These are phyloP conservation scores for Candida buenavistaensis DNA, from an alignment of 1,139 yeast species.

Conservation along the genomic window DNA sequence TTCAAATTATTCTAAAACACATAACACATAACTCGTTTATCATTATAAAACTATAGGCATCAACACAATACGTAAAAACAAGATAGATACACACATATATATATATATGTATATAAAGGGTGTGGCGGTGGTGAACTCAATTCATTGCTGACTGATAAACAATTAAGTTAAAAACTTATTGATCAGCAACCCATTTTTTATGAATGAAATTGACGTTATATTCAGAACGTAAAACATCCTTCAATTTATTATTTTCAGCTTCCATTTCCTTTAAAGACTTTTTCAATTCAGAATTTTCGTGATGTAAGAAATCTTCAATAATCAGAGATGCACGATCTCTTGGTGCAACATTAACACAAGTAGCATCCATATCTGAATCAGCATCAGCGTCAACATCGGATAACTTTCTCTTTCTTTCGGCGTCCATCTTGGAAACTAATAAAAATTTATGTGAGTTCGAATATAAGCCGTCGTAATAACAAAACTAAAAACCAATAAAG, in stretches of 20 bases:
- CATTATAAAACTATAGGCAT: too few species aligned
- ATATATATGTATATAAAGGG: too few species aligned
- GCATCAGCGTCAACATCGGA: constrained; percentile 11
- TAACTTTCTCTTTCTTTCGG: constrained; percentile 13
- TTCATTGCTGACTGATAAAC: too few species aligned
- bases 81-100: too few species aligned
- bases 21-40: too few species aligned
- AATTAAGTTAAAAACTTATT: too few species aligned
- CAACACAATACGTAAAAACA: too few species aligned
- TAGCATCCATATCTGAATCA: constrained; percentile 3
- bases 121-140: too few species aligned
- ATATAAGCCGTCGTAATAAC: background rate
- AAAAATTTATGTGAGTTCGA: background rate
- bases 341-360: constrained; percentile 9
- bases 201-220: constrained; percentile 12
- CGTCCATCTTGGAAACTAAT: constrained; percentile 15
- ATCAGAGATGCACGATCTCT: constrained; percentile 13
- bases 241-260: constrained; percentile 14
- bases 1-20: too few species aligned
- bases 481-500: background rate
- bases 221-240: constrained; percentile 13
- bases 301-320: constrained; percentile 14
- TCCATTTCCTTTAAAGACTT: constrained; percentile 11
- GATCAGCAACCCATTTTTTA: too few species aligned
- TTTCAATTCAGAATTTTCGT: constrained; percentile 14